Conservation (phyloP, 2,329 filamentous ascomycete species). For the Botrytis byssoidea region DNA sequence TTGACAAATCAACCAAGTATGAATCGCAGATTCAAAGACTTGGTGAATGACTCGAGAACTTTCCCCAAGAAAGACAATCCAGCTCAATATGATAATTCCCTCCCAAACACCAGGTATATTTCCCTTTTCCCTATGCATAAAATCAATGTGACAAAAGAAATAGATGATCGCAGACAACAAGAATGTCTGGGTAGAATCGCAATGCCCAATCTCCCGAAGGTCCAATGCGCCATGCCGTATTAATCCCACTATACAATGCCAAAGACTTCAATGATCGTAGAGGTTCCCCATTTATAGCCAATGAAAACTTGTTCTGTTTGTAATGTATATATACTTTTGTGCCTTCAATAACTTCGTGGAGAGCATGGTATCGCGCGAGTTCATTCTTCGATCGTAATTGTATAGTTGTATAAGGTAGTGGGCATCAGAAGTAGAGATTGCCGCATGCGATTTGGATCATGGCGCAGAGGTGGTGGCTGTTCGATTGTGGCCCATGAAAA, state of each 20-base stretch:
- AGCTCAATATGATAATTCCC: constrained; percentile 20
- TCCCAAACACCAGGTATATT: constrained; percentile 39
- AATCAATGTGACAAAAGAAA: constrained; percentile 22
- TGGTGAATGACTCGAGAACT: constrained; percentile 20
- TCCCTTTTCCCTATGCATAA: constrained; percentile 37
- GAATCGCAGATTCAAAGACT: constrained; percentile 33
- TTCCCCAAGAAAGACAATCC: constrained; percentile 21
- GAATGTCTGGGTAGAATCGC: constrained; percentile 26
- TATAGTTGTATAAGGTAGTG: constrained; percentile 25
- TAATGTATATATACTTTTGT: constrained; percentile 30
- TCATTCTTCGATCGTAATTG: constrained; percentile 28
- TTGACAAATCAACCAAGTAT: constrained; percentile 22
- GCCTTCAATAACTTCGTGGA: constrained; percentile 38
- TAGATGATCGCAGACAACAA: constrained; percentile 21
- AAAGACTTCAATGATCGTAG: constrained; percentile 30
- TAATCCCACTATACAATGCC: constrained; percentile 36
- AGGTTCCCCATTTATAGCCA: constrained; percentile 22
- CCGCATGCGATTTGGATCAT: constrained; percentile 24
- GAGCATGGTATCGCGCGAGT: constrained; percentile 34
- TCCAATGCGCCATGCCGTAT: constrained; percentile 35
- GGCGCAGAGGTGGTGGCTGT: constrained; percentile 33
- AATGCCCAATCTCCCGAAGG: constrained; percentile 31
- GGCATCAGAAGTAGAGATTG: constrained; percentile 19
- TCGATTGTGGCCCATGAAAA: constrained; percentile 37
- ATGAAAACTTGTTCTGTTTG: constrained; percentile 8